A percentile compares a stretch with the other conserved stretches of the same genome.
Evolutionary conservation across 371 early-diverging fungal genomes (phyloP).

Genomic region (Lichtheimia ornata): DNA sequence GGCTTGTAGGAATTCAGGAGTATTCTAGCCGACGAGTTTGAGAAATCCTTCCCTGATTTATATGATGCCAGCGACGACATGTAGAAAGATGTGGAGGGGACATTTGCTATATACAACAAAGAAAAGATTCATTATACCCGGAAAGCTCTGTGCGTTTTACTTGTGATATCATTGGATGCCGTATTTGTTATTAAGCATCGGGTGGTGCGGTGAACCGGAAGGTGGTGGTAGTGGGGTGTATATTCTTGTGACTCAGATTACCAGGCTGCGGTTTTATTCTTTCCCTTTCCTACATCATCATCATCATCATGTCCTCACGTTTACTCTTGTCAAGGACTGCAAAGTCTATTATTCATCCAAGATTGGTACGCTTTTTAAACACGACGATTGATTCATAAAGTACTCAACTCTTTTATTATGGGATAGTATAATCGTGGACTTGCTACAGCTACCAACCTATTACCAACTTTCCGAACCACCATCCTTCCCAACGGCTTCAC

Average conservation of each 20-base stretch:
- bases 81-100: too few species aligned
- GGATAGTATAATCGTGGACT: slow-evolving; percentile 55
- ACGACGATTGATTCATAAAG: background rate
- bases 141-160: too few species aligned
- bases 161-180: too few species aligned
- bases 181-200: too few species aligned
- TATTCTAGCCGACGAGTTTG: slow-evolving; percentile 38
- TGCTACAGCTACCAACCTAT: slow-evolving; percentile 49
- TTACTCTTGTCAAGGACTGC: background rate
- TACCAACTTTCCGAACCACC: slow-evolving; percentile 77
- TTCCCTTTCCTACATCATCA: background rate
- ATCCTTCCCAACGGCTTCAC: slow-evolving; percentile 92
- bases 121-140: too few species aligned
- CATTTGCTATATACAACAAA: too few species aligned
- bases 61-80: slow-evolving; percentile 28
- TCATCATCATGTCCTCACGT: background rate
- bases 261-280: background rate
- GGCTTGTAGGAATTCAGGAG: slow-evolving; percentile 48
- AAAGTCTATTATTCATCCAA: slow-evolving; percentile 5
- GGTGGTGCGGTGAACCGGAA: too few species aligned
- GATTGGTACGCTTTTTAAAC: too few species aligned
- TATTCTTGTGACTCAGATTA: background rate
- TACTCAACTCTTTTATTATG: background rate
- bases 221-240: too few species aligned
- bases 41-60: slow-evolving; percentile 51